Conservation (phyloP, 768 basidiomycete genomes). For the Suillus clintonianus region DNA sequence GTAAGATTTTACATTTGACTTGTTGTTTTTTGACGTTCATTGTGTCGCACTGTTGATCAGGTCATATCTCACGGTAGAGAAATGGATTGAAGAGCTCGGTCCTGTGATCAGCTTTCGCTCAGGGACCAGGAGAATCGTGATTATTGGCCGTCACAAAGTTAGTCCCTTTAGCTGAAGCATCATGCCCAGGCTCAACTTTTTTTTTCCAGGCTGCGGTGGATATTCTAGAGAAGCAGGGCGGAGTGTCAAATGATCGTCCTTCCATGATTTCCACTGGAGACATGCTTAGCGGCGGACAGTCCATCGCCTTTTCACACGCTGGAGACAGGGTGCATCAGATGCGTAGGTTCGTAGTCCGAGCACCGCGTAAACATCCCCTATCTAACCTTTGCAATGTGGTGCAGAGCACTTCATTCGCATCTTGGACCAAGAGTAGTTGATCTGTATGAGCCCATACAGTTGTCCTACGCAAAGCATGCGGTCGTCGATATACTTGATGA, state of each 20-base stretch:
- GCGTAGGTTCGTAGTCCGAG: conserved; percentile 43
- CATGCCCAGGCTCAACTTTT: not conserved
- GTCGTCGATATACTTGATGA: conserved; percentile 17
- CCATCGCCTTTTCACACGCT: conserved; percentile 47
- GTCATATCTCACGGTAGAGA: too few relatives aligned
- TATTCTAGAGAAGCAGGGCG: conserved; percentile 59
- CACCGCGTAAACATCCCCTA: not conserved
- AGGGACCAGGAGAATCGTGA: conserved; percentile 22
- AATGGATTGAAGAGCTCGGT: conserved; percentile 27
- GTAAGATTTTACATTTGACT: too few relatives aligned
- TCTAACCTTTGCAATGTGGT: not conserved
- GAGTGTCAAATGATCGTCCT: conserved; percentile 48
- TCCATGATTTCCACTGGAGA: conserved; percentile 50
- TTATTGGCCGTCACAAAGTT: conserved; percentile 26
- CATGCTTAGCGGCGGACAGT: conserved; percentile 54
- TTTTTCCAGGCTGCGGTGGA: conserved; percentile 47
- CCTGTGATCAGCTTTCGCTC: conserved; percentile 24
- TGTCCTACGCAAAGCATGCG: conserved; percentile 25
- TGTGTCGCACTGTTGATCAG: too few relatives aligned
- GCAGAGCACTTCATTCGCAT: conserved; percentile 53
- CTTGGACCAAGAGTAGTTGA: conserved; percentile 47
- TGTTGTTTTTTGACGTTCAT: too few relatives aligned
- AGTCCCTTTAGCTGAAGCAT: not conserved
- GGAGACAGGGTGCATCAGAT: conserved; percentile 56
- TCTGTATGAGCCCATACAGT: conserved; percentile 45